Conservation (phyloP, 768 basidiomycete genomes). For the Suillus subluteus region DNA sequence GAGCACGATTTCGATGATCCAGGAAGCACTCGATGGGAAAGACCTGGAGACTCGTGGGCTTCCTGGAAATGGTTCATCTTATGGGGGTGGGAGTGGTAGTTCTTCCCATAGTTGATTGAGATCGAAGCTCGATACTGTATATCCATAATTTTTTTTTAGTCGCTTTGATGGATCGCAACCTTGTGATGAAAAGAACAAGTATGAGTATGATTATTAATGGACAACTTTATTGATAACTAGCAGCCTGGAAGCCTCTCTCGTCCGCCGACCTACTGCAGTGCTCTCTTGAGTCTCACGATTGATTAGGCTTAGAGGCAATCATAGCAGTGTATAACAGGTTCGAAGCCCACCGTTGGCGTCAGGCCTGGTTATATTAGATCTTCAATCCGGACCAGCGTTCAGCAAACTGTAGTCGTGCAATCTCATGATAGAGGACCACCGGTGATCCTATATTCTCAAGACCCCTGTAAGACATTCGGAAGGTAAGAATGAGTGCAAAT, state of each 20-base stretch:
- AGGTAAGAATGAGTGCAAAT: too few relatives aligned
- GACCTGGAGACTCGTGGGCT: constrained; percentile 38
- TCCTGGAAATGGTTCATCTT: constrained; percentile 26
- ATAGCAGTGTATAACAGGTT: too few relatives aligned
- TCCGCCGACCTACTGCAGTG: neutral
- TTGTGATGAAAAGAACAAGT: neutral
- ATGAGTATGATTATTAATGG: constrained; percentile 5
- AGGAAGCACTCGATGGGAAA: constrained; percentile 87
- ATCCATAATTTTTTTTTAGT: constrained; percentile 1
- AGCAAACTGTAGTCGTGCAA: too few relatives aligned
- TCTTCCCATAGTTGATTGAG: constrained; percentile 5
- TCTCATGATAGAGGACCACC: too few relatives aligned
- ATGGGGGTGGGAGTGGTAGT: constrained; percentile 14
- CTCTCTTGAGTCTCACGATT: neutral
- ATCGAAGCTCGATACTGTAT: constrained; percentile 3
- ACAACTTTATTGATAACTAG: neutral
- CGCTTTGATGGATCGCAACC: neutral
- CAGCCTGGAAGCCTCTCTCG: neutral
- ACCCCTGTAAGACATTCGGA: too few relatives aligned
- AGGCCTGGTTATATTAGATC: too few relatives aligned
- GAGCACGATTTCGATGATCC: constrained; percentile 94
- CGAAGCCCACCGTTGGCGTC: too few relatives aligned
- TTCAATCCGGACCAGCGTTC: too few relatives aligned
- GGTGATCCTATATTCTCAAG: too few relatives aligned
- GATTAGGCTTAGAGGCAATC: neutral